Conservation (phyloP, 352 stramenopile species). For the Peronospora destructor region DNA sequence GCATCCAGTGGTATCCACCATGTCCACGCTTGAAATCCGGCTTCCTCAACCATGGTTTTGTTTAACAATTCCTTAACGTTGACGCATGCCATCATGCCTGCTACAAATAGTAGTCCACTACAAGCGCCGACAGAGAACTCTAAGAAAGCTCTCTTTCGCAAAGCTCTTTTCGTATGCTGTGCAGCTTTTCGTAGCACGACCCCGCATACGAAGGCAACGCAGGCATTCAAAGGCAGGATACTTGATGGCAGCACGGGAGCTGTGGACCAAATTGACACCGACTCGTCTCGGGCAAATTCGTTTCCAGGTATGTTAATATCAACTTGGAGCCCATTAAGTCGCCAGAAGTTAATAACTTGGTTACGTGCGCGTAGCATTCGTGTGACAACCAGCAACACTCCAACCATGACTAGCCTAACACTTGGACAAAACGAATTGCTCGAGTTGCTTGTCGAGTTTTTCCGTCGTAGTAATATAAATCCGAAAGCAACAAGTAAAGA, state of each 20-base stretch:
- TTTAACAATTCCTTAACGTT: slow-evolving; percentile 22
- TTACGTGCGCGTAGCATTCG: slow-evolving; percentile 69
- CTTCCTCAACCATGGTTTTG: slow-evolving; percentile 3
- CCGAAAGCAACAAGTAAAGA: slow-evolving; percentile 31
- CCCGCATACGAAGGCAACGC: slow-evolving; percentile 32
- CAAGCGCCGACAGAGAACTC: slow-evolving; percentile 7
- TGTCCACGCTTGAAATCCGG: slow-evolving; percentile 2
- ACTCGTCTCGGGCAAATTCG: slow-evolving; percentile 72
- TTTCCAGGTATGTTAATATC: slow-evolving; percentile 45
- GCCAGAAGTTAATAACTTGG: slow-evolving; percentile 85
- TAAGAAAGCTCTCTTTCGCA: slow-evolving; percentile 3
- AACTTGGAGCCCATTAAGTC: slow-evolving; percentile 54
- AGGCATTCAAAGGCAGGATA: slow-evolving; percentile 22
- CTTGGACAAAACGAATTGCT: neutral
- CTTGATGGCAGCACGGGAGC: slow-evolving; percentile 33
- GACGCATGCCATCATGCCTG: slow-evolving; percentile 22
- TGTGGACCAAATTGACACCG: slow-evolving; percentile 75
- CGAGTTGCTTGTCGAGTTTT: slow-evolving; percentile 1
- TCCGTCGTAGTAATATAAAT: slow-evolving; percentile 15
- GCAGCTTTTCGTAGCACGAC: slow-evolving; percentile 30
- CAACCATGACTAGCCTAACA: slow-evolving; percentile 16
- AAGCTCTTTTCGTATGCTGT: neutral
- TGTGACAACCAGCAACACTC: slow-evolving; percentile 34
- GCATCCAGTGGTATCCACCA: slow-evolving; percentile 17
- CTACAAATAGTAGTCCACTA: slow-evolving; percentile 22